Percentiles rank a stretch among this genome's conserved stretches.
Conservation (phyloP, 1,284 basidiomycete genomes). For the Macrocystidia cucumis region DNA sequence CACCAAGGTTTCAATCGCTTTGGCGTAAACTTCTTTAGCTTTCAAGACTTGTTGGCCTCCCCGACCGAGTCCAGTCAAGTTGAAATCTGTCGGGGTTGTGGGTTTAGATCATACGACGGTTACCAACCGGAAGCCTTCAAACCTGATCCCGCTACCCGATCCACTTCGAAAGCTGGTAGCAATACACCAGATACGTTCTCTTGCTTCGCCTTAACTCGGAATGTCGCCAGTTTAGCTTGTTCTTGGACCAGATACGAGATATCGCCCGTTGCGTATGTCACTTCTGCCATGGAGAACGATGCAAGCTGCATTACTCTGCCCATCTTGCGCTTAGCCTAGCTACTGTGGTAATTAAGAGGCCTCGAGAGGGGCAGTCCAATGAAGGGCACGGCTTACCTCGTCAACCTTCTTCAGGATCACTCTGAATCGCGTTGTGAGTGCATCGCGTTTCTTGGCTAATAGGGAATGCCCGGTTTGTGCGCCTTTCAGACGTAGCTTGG, state of each 20-base stretch:
- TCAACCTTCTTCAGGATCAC: slow-evolving; percentile 89
- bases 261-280: slow-evolving; percentile 95
- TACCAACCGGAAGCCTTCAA: slow-evolving; percentile 16
- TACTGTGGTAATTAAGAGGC: slow-evolving; percentile 13
- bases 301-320: slow-evolving; percentile 97
- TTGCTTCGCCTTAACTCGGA: slow-evolving; percentile 91
- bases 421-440: slow-evolving; percentile 88
- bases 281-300: slow-evolving; percentile 97
- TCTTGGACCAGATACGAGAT: slow-evolving; percentile 95
- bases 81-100: slow-evolving; percentile 67
- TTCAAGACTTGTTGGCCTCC: slow-evolving; percentile 96
- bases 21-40: slow-evolving; percentile 93
- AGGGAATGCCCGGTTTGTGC: slow-evolving; percentile 97
- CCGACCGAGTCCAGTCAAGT: slow-evolving; percentile 93
- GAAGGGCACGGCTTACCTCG: slow-evolving; percentile 52
- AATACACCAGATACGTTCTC: slow-evolving; percentile 99
- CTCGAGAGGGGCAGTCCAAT: neutral
- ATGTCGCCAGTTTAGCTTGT: slow-evolving; percentile 85
- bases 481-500: slow-evolving; percentile 89
- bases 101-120: slow-evolving; percentile 1
- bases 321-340: slow-evolving; percentile 97
- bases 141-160: slow-evolving; percentile 80
- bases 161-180: slow-evolving; percentile 92
- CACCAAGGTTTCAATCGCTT: slow-evolving; percentile 94
- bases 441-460: slow-evolving; percentile 96